phyloP scores from a whole-genome alignment of 768 basidiomycete genomes.

The Pleurotus citrinopileatus region DNA sequence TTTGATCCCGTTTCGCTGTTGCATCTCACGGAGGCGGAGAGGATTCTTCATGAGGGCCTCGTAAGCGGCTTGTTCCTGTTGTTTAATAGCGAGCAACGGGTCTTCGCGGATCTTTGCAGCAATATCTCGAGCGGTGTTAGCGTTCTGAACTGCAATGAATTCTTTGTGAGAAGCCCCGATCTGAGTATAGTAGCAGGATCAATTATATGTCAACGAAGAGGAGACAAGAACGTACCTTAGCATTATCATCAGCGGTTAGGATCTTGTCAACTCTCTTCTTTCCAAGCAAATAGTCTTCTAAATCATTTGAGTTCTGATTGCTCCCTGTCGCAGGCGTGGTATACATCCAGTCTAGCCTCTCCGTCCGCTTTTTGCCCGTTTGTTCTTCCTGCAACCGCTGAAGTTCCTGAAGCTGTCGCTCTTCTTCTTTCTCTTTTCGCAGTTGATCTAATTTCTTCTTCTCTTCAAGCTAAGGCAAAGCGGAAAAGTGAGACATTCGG shows the following conservation, averaged over 20 bases:
- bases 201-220: conserved; percentile 2
- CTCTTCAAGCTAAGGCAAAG: conserved; percentile 77
- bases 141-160: conserved; percentile 94
- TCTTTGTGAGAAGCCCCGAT: conserved; percentile 85
- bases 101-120: conserved; percentile 96
- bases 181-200: conserved; percentile 34
- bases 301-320: conserved; percentile 80
- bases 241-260: conserved; percentile 87
- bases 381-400: conserved; percentile 94
- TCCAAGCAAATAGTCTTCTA: conserved; percentile 95
- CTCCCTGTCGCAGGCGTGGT: conserved; percentile 94
- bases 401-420: conserved; percentile 93
- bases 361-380: conserved; percentile 90
- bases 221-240: conserved; percentile 52
- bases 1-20: conserved; percentile 79
- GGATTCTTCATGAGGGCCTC: conserved; percentile 86
- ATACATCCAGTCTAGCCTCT: conserved; percentile 99
- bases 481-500: conserved; percentile 12
- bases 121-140: conserved; percentile 84
- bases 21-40: conserved; percentile 76
- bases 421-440: conserved; percentile 96
- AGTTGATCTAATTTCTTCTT: conserved; percentile 98
- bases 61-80: conserved; percentile 93
- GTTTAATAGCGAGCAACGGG: conserved; percentile 95
- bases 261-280: conserved; percentile 99